Percentiles rank a stretch among this genome's conserved stretches.
Evolutionary conservation across 2,329 filamentous ascomycete genomes (phyloP).

Genomic region (Penicillium sp.): DNA sequence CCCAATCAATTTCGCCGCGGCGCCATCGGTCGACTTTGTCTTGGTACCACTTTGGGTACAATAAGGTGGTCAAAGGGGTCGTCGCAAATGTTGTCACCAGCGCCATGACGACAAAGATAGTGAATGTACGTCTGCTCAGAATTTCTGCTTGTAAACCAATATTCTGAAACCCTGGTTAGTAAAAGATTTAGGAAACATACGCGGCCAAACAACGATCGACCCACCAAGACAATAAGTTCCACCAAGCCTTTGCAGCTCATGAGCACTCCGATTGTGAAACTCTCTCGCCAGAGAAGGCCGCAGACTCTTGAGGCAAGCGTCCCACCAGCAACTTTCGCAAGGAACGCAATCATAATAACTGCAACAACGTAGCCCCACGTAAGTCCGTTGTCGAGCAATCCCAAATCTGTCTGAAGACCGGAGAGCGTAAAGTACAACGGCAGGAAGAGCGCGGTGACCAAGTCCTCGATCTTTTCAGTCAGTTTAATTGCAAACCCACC

Average conservation of each 20-base stretch:
- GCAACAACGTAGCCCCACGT: conserved; percentile 91
- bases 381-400: conserved; percentile 77
- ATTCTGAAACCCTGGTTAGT: conserved; percentile 54
- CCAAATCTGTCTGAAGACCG: conserved; percentile 84
- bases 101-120: conserved; percentile 95
- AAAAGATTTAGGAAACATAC: neutral
- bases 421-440: conserved; percentile 94
- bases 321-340: conserved; percentile 83
- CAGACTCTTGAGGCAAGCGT: conserved; percentile 75
- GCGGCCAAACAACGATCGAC: conserved; percentile 30
- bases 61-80: conserved; percentile 71
- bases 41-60: conserved; percentile 81
- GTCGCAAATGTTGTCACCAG: conserved; percentile 84
- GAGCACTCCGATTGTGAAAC: conserved; percentile 80
- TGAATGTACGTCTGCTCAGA: conserved; percentile 80
- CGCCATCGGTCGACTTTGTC: conserved; percentile 76
- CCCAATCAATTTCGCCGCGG: conserved; percentile 90
- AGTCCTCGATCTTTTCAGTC: conserved; percentile 92
- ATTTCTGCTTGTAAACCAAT: conserved; percentile 85
- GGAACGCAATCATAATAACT: conserved; percentile 79
- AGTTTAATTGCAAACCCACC: conserved; percentile 89
- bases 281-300: conserved; percentile 88
- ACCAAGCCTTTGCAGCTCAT: conserved; percentile 98
- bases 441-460: conserved; percentile 80
- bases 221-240: conserved; percentile 88